A percentile compares a stretch with the other conserved stretches of the same genome.
These are phyloP conservation scores for Cornus controversa DNA, from an alignment of 148 eudicot genomes.

Conservation along the genomic window DNA sequence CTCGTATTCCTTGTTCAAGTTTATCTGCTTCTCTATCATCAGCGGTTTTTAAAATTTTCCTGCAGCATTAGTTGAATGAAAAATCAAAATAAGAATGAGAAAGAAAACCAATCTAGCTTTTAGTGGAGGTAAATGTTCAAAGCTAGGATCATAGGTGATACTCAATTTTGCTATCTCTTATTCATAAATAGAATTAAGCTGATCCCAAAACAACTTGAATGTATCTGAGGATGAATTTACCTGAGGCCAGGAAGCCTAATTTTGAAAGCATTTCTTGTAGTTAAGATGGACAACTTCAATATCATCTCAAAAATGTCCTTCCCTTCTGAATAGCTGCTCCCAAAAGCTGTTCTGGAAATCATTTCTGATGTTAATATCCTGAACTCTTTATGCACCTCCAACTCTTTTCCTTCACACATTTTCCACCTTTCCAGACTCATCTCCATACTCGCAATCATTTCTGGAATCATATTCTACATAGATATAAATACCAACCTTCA, in stretches of 20 bases:
- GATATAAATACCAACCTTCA: too few species aligned
- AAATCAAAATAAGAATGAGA: too few species aligned
- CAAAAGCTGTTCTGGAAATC: conserved; percentile 26
- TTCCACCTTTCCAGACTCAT: conserved; percentile 24
- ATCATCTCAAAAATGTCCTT: conserved; percentile 13
- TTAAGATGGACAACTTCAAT: neutral
- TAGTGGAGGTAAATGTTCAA: neutral
- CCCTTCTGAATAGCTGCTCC: conserved; percentile 25
- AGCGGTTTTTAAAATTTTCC: neutral
- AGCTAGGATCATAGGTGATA: neutral
- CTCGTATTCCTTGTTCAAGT: conserved; percentile 10
- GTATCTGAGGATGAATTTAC: neutral
- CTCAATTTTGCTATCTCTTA: too few species aligned
- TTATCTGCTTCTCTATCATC: conserved; percentile 14
- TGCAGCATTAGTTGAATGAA: neutral
- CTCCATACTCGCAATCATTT: conserved; percentile 11
- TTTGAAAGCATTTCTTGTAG: neutral
- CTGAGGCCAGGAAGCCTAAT: conserved; percentile 12
- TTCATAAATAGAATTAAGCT: too few species aligned
- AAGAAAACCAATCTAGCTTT: too few species aligned
- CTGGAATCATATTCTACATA: conserved; percentile 16
- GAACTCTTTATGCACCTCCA: conserved; percentile 15
- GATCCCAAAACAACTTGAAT: neutral
- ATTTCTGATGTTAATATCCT: conserved; percentile 16
- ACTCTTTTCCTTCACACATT: conserved; percentile 13